Evolutionary conservation across 2,329 filamentous ascomycete genomes (phyloP), one percentile per base, ranked within the genome.

Genomic region (Phaeophleospora eucalypticola): DNA sequence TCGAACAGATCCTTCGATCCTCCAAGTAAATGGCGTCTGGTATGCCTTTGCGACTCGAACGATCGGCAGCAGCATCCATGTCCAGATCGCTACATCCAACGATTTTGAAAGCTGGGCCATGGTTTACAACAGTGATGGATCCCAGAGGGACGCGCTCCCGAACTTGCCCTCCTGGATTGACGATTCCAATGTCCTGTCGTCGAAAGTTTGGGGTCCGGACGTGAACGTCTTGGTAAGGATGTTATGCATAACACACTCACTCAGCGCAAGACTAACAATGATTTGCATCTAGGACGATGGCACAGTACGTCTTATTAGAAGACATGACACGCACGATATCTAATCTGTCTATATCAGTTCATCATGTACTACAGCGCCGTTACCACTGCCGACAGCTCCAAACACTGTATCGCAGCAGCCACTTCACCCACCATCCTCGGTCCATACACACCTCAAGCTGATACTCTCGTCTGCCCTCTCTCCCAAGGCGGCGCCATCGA

Each of bases 181-280:
- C n/a, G 45, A 76, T 24, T 74, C 69, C 3, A 72, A 73, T 2
- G 61, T 61, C 3, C 9, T 19, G 16, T 16, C 15, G 6, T 37
- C 49, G 24, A 72, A 79, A 46, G 77, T 76, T 19, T 84, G 80
- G 80, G 81, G 81, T 0, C 82, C 81, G 8, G 80, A 83, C 58
- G 77, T 84, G 4, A 68, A 74, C 10, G 65, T 64, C 45, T 64
- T 81, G 21, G 61, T 58, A 44, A 45, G 52, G 15, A 6, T 36
- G 34, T n/a, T n/a, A n/a, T n/a, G n/a, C n/a, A n/a, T n/a, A 36
- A 15, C 34, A 8, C 12, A 8, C 16, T 36, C 34, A 6, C 12
- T n/a, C 6, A 36, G 15, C 14, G 34, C 34, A n/a, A 21, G 27
- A n/a, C 17, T 33, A 7, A 17, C 24, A 24, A 16, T 37, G 21